A percentile compares a stretch with the other conserved stretches of the same genome.
Conservation (phyloP, 176 grass and related monocot species). For the Tuctoria greenei region DNA sequence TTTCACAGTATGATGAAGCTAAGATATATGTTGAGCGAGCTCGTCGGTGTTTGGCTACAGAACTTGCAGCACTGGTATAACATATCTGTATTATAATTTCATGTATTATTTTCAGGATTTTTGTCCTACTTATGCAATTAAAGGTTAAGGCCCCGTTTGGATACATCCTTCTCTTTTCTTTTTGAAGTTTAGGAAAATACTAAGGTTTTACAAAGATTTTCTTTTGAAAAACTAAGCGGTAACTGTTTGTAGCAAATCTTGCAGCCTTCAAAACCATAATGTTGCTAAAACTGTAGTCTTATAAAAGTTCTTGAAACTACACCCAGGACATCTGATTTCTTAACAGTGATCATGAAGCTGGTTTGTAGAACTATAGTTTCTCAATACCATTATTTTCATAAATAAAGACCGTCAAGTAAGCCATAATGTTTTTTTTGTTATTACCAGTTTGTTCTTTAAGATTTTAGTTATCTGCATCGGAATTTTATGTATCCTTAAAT, state of each 20-base stretch:
- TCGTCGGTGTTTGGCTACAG: constrained; percentile 93
- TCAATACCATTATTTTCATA: background rate
- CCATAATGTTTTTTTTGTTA: constrained; percentile 13
- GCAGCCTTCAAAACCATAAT: background rate
- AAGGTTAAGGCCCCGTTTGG: background rate
- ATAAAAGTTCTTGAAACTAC: background rate
- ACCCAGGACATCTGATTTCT: background rate
- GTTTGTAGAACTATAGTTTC: background rate
- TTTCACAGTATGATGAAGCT: constrained; percentile 84
- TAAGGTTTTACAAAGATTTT: background rate
- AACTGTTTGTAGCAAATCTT: background rate
- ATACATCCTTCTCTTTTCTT: background rate
- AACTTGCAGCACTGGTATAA: constrained; percentile 89
- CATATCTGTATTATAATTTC: background rate
- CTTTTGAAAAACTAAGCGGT: background rate
- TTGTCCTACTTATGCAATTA: constrained; percentile 22
- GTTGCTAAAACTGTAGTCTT: background rate
- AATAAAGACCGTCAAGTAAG: background rate
- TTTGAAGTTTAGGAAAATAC: background rate
- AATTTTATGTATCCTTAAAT: constrained; percentile 28
- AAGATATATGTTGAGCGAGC: constrained; percentile 79
- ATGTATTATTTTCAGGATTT: background rate
- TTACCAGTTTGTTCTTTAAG: background rate
- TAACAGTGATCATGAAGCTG: background rate
- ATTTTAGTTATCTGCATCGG: constrained; percentile 12